Percentiles rank a stretch among this genome's conserved stretches.
These are phyloP conservation scores for Hortaea sp. DNA, from an alignment of 2,329 filamentous ascomycete species.

Conservation along the genomic window DNA sequence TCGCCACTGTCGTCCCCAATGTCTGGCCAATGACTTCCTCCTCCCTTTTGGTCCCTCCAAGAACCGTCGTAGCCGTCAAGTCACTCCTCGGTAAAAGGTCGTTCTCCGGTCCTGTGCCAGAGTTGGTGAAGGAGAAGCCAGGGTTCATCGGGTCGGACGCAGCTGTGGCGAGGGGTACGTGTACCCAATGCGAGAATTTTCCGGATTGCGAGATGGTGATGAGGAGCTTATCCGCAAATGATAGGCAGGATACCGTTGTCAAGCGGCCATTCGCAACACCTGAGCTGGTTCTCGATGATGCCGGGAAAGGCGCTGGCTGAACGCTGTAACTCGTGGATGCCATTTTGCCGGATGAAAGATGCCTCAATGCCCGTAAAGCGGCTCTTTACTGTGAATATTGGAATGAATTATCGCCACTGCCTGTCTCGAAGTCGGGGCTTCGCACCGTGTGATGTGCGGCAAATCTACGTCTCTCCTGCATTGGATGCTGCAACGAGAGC, in stretches of 20 bases:
- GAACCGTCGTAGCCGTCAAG: slow-evolving; percentile 74
- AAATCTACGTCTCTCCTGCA: no score
- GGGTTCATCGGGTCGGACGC: slow-evolving; percentile 54
- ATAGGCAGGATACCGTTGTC: slow-evolving; percentile 63
- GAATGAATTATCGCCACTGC: no score
- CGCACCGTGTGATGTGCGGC: no score
- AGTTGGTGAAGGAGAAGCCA: slow-evolving; percentile 29
- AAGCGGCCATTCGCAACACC: slow-evolving; percentile 55
- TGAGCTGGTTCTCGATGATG: slow-evolving; percentile 30
- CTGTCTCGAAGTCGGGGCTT: no score
- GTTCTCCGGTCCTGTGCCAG: slow-evolving; percentile 29
- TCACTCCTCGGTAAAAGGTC: slow-evolving; percentile 65
- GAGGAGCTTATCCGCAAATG: slow-evolving; percentile 83
- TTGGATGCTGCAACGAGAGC: no score
- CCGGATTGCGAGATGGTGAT: slow-evolving; percentile 82
- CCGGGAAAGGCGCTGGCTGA: slow-evolving; percentile 48
- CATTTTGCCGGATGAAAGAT: background rate
- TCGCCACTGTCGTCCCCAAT: slow-evolving; percentile 81
- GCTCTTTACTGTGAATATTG: no score
- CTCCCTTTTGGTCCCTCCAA: slow-evolving; percentile 71
- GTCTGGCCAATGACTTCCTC: slow-evolving; percentile 73
- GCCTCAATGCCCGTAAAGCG: background rate
- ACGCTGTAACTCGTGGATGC: slow-evolving; percentile 10
- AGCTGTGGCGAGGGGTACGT: slow-evolving; percentile 65
- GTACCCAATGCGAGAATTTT: slow-evolving; percentile 85